Conservation (phyloP, 23 red algal genomes). For the Gracilaria gracilis region DNA sequence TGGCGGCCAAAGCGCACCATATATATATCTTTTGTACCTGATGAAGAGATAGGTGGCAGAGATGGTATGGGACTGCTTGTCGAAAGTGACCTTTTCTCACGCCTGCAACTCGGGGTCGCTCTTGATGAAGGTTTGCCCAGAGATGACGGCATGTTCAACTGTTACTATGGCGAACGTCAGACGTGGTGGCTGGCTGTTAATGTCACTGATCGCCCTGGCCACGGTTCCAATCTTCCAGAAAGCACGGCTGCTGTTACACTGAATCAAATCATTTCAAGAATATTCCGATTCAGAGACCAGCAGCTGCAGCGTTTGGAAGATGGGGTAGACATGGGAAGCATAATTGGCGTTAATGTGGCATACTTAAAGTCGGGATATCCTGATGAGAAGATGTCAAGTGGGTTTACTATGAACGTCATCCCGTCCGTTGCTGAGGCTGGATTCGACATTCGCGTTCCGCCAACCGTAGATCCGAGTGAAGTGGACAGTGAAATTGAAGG, state of each 20-base stretch:
- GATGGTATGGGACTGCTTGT: conserved; percentile 91
- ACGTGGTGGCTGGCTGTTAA: conserved; percentile 85
- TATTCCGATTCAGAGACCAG: conserved; percentile 56
- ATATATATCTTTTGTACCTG: conserved; percentile 83
- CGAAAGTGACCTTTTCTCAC: conserved; percentile 24
- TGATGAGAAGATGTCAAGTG: conserved; percentile 28
- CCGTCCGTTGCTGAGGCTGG: conserved; percentile 75
- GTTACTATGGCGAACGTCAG: conserved; percentile 91
- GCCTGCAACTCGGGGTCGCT: conserved; percentile 66
- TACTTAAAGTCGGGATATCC: conserved; percentile 65
- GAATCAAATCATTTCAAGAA: conserved; percentile 40
- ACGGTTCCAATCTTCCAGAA: conserved; percentile 87
- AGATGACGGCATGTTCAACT: conserved; percentile 38
- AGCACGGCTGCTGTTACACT: conserved; percentile 73
- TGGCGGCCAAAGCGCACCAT: conserved; percentile 77
- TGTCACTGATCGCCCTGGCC: conserved; percentile 67
- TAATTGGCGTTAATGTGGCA: conserved; percentile 85
- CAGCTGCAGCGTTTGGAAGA: conserved; percentile 14
- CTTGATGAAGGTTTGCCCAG: conserved; percentile 91
- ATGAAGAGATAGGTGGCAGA: conserved; percentile 96
- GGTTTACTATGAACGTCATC: conserved; percentile 91
- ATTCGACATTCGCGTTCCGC: conserved; percentile 97
- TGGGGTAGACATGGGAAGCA: conserved; percentile 63
- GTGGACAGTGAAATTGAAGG: conserved; percentile 56
- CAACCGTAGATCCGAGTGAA: conserved; percentile 23